Percentiles rank a stretch among this genome's conserved stretches.
These are phyloP conservation scores for Ophiostoma populinum DNA, from an alignment of 2,329 filamentous ascomycete species.

Conservation along the genomic window DNA sequence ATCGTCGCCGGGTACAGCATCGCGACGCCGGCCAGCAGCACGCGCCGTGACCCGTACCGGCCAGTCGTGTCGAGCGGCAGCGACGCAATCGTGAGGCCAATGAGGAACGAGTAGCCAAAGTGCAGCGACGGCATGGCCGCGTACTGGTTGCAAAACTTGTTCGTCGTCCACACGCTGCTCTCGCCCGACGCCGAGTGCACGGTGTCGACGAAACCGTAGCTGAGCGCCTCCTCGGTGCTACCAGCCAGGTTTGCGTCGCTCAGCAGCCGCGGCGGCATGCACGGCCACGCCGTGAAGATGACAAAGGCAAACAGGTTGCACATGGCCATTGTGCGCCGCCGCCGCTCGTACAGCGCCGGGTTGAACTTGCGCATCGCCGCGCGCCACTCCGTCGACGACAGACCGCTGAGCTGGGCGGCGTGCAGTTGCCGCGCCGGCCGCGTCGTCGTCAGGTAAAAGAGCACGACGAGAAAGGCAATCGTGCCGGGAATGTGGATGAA, in stretches of 20 bases:
- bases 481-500: constrained; percentile 67
- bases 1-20: constrained; percentile 48
- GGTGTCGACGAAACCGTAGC: constrained; percentile 43
- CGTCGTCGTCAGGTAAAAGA: constrained; percentile 55
- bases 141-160: constrained; percentile 60
- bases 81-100: constrained; percentile 50
- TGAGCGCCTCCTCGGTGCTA: constrained; percentile 38
- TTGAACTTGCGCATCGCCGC: not conserved
- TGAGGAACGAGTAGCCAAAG: constrained; percentile 58
- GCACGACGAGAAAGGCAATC: constrained; percentile 45
- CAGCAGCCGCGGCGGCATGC: constrained; percentile 27
- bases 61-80: constrained; percentile 34
- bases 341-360: constrained; percentile 33
- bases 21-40: constrained; percentile 28
- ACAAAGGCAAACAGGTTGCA: constrained; percentile 43
- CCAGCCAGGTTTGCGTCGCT: constrained; percentile 36
- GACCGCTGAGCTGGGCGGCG: constrained; percentile 6
- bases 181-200: constrained; percentile 38
- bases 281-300: constrained; percentile 44
- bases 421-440: constrained; percentile 16
- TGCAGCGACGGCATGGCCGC: constrained; percentile 56
- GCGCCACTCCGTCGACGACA: not conserved
- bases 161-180: constrained; percentile 54
- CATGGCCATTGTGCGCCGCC: constrained; percentile 25
- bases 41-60: constrained; percentile 31